Conservation (phyloP, 768 basidiomycete genomes). For the Ephemerocybe angulata region DNA sequence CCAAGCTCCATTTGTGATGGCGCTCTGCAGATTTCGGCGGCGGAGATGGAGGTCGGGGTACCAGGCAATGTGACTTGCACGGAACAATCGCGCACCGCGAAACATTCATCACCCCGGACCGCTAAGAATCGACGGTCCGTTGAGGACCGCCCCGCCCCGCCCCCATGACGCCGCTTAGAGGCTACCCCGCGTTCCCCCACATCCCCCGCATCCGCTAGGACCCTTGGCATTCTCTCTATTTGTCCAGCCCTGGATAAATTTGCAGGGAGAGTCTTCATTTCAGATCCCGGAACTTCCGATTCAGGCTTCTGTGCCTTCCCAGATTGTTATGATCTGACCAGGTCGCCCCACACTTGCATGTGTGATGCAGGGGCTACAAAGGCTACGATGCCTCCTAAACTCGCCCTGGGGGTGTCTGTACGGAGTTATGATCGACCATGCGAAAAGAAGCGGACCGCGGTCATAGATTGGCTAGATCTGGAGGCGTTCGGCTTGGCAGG, state of each 20-base stretch:
- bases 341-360: background rate
- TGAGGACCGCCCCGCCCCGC: background rate
- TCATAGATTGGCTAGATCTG: background rate
- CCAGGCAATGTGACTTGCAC: too few species aligned
- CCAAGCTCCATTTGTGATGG: too few species aligned
- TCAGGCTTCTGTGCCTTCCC: background rate
- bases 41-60: too few species aligned
- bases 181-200: background rate
- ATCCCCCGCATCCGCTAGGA: background rate
- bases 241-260: background rate
- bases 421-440: background rate
- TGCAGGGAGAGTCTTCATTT: background rate
- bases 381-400: background rate
- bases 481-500: background rate
- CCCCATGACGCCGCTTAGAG: background rate
- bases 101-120: background rate
- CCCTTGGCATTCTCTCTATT: background rate
- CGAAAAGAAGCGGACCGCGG: slow-evolving; percentile 3
- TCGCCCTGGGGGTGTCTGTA: background rate
- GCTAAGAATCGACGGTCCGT: background rate
- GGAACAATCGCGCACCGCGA: too few species aligned
- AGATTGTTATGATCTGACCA: background rate
- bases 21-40: too few species aligned
- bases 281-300: background rate
- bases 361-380: too few species aligned